Percentiles rank a stretch among this genome's conserved stretches.
Evolutionary conservation across 2,329 filamentous ascomycete species (phyloP).

Genomic region (Aspergillus glaucus): DNA sequence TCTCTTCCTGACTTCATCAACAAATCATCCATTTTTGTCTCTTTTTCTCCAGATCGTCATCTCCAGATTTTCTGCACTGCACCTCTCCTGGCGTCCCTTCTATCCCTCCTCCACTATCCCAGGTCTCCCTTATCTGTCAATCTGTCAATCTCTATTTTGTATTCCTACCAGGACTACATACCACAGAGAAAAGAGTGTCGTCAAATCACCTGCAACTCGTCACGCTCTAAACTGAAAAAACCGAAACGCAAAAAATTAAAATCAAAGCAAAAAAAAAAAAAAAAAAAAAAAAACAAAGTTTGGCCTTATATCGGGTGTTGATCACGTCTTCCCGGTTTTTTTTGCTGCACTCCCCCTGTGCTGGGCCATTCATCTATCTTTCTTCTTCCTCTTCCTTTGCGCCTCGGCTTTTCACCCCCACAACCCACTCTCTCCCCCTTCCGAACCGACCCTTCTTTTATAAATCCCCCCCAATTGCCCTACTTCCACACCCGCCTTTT

Average conservation of each 20-base stretch:
- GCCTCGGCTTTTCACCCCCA: slow-evolving; percentile 10
- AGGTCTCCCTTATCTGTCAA: slow-evolving; percentile 19
- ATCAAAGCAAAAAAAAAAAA: neutral
- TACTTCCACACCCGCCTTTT: slow-evolving; percentile 6
- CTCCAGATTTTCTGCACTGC: slow-evolving; percentile 18
- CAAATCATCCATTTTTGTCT: slow-evolving; percentile 1
- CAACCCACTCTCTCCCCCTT: slow-evolving; percentile 4
- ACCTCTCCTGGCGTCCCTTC: slow-evolving; percentile 8
- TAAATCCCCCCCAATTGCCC: slow-evolving; percentile 12
- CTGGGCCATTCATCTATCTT: neutral
- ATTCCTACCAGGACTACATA: neutral
- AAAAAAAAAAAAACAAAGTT: neutral
- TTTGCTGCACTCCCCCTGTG: neutral
- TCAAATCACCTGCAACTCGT: too few relatives aligned
- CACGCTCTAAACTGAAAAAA: too few relatives aligned
- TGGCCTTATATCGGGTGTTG: neutral
- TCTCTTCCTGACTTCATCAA: neutral
- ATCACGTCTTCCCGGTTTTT: neutral
- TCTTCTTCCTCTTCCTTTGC: slow-evolving; percentile 1
- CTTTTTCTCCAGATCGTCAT: slow-evolving; percentile 21
- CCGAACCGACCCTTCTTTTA: slow-evolving; percentile 5
- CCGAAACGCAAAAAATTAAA: too few relatives aligned
- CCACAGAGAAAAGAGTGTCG: too few relatives aligned
- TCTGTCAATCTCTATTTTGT: slow-evolving; percentile 13
- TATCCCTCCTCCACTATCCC: slow-evolving; percentile 16